These are phyloP conservation scores for Phaffia rhodozyma DNA, from an alignment of 1,284 basidiomycete genomes.

Conservation along the genomic window DNA sequence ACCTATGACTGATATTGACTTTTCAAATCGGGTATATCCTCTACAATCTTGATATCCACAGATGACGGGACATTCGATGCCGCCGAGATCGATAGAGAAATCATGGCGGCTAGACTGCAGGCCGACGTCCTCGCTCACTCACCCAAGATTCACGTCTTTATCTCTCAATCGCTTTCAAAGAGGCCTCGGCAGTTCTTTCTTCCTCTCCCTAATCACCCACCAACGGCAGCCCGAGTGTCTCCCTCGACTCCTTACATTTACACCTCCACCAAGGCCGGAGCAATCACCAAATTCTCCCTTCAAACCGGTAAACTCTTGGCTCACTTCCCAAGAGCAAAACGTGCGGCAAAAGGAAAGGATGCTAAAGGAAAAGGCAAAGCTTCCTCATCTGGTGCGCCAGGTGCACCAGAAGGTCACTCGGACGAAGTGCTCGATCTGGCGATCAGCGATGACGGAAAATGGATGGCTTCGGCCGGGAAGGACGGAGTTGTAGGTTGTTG, in stretches of 20 bases:
- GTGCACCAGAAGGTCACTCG: slow-evolving; percentile 52
- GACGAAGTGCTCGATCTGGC: slow-evolving; percentile 76
- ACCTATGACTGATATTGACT: background rate
- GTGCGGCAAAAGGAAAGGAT: slow-evolving; percentile 36
- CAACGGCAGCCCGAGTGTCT: slow-evolving; percentile 60
- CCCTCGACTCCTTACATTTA: slow-evolving; percentile 64
- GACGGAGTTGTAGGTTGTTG: slow-evolving; percentile 73
- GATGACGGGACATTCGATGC: slow-evolving; percentile 78
- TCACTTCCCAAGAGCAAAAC: slow-evolving; percentile 44
- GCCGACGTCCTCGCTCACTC: slow-evolving; percentile 75
- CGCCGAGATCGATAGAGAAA: slow-evolving; percentile 80
- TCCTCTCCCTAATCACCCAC: slow-evolving; percentile 30
- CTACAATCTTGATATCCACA: slow-evolving; percentile 15
- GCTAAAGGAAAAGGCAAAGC: slow-evolving; percentile 43
- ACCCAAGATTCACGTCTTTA: slow-evolving; percentile 69
- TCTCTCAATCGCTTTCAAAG: slow-evolving; percentile 46
- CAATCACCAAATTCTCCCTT: slow-evolving; percentile 69
- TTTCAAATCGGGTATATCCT: background rate
- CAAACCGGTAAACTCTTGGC: slow-evolving; percentile 46
- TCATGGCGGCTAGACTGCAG: slow-evolving; percentile 77
- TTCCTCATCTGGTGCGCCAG: slow-evolving; percentile 11
- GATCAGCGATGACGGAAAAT: slow-evolving; percentile 70
- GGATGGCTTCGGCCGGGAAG: slow-evolving; percentile 73
- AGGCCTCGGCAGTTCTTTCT: slow-evolving; percentile 3
- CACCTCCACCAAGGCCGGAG: slow-evolving; percentile 73